Percentiles rank a stretch among this genome's conserved stretches.
Conservation (phyloP, 306 rosid genomes). For the Dicorynia guianensis region DNA sequence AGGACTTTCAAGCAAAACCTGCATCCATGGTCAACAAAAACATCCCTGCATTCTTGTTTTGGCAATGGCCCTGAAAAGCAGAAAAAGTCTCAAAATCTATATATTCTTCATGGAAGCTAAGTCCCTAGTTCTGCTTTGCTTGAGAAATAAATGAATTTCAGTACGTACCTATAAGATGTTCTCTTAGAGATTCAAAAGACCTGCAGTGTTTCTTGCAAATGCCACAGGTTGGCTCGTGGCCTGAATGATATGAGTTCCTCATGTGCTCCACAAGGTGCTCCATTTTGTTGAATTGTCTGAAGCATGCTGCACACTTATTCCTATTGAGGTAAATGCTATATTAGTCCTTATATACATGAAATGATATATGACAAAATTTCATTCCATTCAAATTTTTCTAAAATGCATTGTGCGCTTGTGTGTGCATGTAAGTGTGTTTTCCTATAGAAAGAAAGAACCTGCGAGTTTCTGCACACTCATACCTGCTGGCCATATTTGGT, state of each 20-base stretch:
- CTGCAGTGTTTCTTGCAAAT: constrained; percentile 92
- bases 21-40: constrained; percentile 82
- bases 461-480: constrained; percentile 62
- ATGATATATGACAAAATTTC: background rate
- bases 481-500: constrained; percentile 59
- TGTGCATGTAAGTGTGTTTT: constrained; percentile 12
- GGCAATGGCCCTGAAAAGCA: constrained; percentile 80
- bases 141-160: background rate
- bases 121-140: background rate
- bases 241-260: constrained; percentile 88
- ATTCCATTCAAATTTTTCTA: background rate
- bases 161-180: constrained; percentile 81
- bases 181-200: constrained; percentile 92
- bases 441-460: constrained; percentile 55
- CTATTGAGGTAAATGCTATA: constrained; percentile 38
- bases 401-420: background rate
- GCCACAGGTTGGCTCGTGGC: constrained; percentile 91
- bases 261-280: constrained; percentile 99
- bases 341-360: constrained; percentile 8
- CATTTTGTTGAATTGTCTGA: constrained; percentile 80
- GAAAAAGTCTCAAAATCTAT: constrained; percentile 20
- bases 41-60: constrained; percentile 83
- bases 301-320: constrained; percentile 97
- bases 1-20: constrained; percentile 81
- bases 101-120: background rate